phyloP scores from a whole-genome alignment of 305 asterid species.

The Nicotiana rustica region DNA sequence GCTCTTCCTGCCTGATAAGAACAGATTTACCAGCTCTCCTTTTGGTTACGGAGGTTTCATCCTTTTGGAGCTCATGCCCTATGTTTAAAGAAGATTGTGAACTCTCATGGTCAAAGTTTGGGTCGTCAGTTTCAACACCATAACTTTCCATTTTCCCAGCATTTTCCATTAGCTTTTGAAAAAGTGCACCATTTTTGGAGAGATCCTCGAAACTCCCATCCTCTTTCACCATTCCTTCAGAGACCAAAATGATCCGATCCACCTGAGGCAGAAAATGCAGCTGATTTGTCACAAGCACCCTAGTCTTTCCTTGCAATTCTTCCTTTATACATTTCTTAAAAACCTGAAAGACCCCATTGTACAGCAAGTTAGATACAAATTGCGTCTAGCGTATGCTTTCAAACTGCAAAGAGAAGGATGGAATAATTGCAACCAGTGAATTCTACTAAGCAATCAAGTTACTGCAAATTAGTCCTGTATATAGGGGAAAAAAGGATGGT shows the following conservation, averaged over 20 bases:
- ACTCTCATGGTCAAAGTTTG: slow-evolving; percentile 43
- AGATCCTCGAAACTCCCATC: slow-evolving; percentile 50
- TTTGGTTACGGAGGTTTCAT: slow-evolving; percentile 46
- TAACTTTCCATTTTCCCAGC: slow-evolving; percentile 64
- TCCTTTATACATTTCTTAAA: slow-evolving; percentile 79
- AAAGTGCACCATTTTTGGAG: slow-evolving; percentile 41
- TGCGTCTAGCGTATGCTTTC: slow-evolving; percentile 5
- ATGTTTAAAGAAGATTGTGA: slow-evolving; percentile 44
- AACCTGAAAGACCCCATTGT: slow-evolving; percentile 57
- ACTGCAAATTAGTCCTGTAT: slow-evolving; percentile 27
- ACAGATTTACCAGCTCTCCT: slow-evolving; percentile 74
- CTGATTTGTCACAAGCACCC: slow-evolving; percentile 93
- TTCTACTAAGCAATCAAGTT: slow-evolving; percentile 8
- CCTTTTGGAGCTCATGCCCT: slow-evolving; percentile 51
- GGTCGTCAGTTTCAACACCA: slow-evolving; percentile 53
- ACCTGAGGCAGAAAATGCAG: slow-evolving; percentile 90
- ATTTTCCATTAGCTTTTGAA: slow-evolving; percentile 51
- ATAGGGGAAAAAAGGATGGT: not conserved
- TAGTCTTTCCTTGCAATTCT: slow-evolving; percentile 77
- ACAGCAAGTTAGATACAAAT: slow-evolving; percentile 37
- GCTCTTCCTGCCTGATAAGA: slow-evolving; percentile 90
- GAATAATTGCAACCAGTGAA: slow-evolving; percentile 8
- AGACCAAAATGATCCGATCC: slow-evolving; percentile 75
- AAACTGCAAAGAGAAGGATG: slow-evolving; percentile 30
- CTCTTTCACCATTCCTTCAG: slow-evolving; percentile 71